Percentiles rank a stretch among this genome's conserved stretches.
phyloP scores from a whole-genome alignment of 805 yeast species.

The Ogataea kodamae region DNA sequence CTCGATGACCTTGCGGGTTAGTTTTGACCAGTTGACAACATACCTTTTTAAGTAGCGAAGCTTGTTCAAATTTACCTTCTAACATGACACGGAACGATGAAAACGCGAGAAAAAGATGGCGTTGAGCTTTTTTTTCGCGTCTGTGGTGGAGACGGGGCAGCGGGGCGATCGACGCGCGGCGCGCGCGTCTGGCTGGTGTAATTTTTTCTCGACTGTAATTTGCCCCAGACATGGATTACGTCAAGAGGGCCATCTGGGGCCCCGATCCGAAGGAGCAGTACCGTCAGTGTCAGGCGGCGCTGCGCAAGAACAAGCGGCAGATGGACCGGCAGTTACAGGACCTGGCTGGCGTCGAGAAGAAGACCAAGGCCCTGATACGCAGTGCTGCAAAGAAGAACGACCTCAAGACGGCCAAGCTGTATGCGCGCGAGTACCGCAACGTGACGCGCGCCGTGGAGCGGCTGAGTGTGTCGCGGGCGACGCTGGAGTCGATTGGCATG shows the following conservation, averaged over 20 bases:
- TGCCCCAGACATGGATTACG: slow-evolving; percentile 60
- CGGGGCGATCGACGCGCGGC: slow-evolving; percentile 4
- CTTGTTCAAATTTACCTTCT: slow-evolving; percentile 96
- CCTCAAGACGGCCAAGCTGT: slow-evolving; percentile 65
- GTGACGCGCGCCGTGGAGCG: slow-evolving; percentile 71
- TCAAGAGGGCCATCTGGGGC: slow-evolving; percentile 90
- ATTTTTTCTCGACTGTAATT: slow-evolving; percentile 1
- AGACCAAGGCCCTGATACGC: slow-evolving; percentile 74
- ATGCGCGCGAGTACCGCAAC: slow-evolving; percentile 77
- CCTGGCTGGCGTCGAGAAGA: slow-evolving; percentile 57
- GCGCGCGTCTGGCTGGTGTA: not conserved
- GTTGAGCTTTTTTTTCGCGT: no score
- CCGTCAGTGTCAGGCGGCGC: slow-evolving; percentile 70
- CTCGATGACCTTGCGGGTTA: slow-evolving; percentile 61
- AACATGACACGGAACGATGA: slow-evolving; percentile 51
- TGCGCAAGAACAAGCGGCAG: slow-evolving; percentile 82
- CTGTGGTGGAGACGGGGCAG: no score
- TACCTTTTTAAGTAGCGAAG: slow-evolving; percentile 80
- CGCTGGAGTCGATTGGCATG: slow-evolving; percentile 80
- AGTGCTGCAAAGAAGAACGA: slow-evolving; percentile 76
- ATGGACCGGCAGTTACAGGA: slow-evolving; percentile 73
- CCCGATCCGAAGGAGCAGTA: slow-evolving; percentile 93
- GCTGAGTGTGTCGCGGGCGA: slow-evolving; percentile 77
- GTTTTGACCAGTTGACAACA: slow-evolving; percentile 15
- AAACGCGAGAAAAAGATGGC: slow-evolving; percentile 10